Evolutionary conservation across 1,284 basidiomycete genomes (phyloP), one percentile per base, ranked within the genome.

Genomic region (Lentinula novae-zelandiae): DNA sequence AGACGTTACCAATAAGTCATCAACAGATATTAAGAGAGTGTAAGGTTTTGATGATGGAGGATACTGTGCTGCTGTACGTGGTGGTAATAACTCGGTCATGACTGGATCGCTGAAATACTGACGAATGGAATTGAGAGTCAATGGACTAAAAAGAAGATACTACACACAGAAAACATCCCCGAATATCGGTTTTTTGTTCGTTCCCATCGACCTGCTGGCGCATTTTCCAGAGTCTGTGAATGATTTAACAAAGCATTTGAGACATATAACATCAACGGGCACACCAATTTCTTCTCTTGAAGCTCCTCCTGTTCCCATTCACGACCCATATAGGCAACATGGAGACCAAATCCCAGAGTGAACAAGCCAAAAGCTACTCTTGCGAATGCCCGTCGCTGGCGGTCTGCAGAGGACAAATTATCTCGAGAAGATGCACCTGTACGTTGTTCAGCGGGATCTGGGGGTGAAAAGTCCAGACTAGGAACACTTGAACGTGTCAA

Each of bases 31-130:
- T 3, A 98, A 81, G 40, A 99, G 83, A 0, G 96, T 98, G 76
- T 94, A 97, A 1, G 94, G 95, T 59, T 95, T 90, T 67, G 94
- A 87, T 3, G 92, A 91, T 51, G 88, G 80, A 3, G 95, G 93
- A 53, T 93, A 80, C 5, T 91, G 91, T 60, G 93, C 90, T 17
- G 33, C 22, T 15, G 53, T 27, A 5, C 54, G 54, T 0, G 54
- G 54, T 0, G 97, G 97, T 3, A 99, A 83, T 2, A 99, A 83
- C 70, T 96, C 92, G 33, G 89, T 82, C 89, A 94, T 98, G 40
- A 90, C 86, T 1, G 97, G 96, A 76, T 97, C 92, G 70, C 89
- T 94, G 74, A 97, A 95, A 72, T 86, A 89, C 92, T 96, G 69
- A 9, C n/a, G 42, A 46, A 38, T 54, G 9, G 57, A 46, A 38